Evolutionary conservation across 1,284 basidiomycete species (phyloP).

Genomic region (Anthracocystis walkeri): DNA sequence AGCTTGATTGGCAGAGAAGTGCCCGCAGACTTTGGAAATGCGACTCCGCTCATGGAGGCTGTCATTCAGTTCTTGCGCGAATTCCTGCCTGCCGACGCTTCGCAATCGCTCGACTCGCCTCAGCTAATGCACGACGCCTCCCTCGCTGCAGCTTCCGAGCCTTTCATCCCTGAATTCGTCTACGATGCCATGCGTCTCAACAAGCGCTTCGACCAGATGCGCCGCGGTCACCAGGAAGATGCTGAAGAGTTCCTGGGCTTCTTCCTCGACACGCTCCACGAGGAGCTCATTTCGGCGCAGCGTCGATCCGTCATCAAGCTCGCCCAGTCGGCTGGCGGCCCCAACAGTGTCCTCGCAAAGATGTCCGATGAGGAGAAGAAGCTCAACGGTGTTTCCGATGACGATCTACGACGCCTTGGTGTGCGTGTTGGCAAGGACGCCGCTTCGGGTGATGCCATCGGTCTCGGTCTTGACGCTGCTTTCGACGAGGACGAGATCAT

Average conservation of each 20-base stretch:
- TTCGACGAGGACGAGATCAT: constrained; percentile 72
- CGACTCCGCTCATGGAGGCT: constrained; percentile 85
- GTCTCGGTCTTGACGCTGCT: constrained; percentile 19
- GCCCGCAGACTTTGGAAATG: constrained; percentile 72
- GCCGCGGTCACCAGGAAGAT: constrained; percentile 95
- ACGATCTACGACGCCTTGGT: constrained; percentile 38
- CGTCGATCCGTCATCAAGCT: constrained; percentile 68
- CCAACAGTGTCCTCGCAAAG: constrained; percentile 37
- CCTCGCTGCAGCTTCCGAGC: constrained; percentile 65
- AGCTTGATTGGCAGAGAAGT: constrained; percentile 76
- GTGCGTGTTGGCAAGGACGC: constrained; percentile 31
- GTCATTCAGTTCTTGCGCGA: constrained; percentile 83
- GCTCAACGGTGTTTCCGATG: constrained; percentile 47
- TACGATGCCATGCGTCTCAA: constrained; percentile 96
- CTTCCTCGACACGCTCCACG: constrained; percentile 93
- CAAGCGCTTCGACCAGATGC: constrained; percentile 91
- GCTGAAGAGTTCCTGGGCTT: constrained; percentile 99
- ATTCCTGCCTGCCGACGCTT: constrained; percentile 72
- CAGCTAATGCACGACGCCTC: constrained; percentile 18
- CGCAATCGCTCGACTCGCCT: constrained; percentile 28
- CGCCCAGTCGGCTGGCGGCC: constrained; percentile 64
- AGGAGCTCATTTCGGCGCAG: constrained; percentile 82
- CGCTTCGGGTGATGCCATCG: constrained; percentile 15
- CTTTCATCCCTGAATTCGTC: constrained; percentile 88
- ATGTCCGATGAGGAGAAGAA: constrained; percentile 48